Evolutionary conservation across 1,139 yeast species (phyloP).

Genomic region (Blastobotrys raffinosifermentans): DNA sequence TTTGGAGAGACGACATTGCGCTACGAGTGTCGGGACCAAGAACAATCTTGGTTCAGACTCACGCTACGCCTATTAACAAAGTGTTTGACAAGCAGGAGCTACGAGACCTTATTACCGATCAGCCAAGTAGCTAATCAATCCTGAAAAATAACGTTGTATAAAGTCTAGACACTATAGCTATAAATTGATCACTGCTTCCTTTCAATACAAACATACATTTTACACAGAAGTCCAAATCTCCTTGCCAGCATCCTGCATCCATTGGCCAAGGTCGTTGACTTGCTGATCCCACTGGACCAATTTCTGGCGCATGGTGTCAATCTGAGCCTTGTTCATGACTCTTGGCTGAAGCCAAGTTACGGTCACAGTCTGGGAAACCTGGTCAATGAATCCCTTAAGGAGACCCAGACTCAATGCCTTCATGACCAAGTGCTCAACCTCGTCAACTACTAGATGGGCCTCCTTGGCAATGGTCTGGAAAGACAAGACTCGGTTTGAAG

Average conservation of each 20-base stretch:
- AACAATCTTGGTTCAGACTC: conserved; percentile 18
- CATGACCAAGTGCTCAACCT: conserved; percentile 87
- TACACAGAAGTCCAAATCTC: conserved; percentile 46
- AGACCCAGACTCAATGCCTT: conserved; percentile 81
- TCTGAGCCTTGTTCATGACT: conserved; percentile 76
- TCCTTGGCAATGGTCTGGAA: conserved; percentile 76
- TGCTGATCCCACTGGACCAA: conserved; percentile 71
- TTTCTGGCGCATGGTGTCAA: conserved; percentile 66
- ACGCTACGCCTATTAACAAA: conserved; percentile 11
- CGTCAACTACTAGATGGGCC: conserved; percentile 57
- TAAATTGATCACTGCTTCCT: too few relatives aligned
- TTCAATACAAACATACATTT: too few relatives aligned
- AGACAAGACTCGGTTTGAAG: conserved; percentile 65
- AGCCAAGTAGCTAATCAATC: too few relatives aligned
- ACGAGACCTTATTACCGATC: conserved; percentile 10
- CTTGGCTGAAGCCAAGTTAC: conserved; percentile 96
- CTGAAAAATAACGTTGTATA: too few relatives aligned
- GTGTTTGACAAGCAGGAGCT: conserved; percentile 17
- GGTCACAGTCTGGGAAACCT: conserved; percentile 69
- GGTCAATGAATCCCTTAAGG: conserved; percentile 82
- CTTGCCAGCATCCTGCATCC: conserved; percentile 53
- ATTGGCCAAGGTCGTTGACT: conserved; percentile 58
- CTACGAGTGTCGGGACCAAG: conserved; percentile 20
- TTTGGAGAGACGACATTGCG: conserved; percentile 18
- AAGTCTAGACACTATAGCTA: too few relatives aligned